Conservation (phyloP, 768 basidiomycete species). For the Suillus cothurnatus region DNA sequence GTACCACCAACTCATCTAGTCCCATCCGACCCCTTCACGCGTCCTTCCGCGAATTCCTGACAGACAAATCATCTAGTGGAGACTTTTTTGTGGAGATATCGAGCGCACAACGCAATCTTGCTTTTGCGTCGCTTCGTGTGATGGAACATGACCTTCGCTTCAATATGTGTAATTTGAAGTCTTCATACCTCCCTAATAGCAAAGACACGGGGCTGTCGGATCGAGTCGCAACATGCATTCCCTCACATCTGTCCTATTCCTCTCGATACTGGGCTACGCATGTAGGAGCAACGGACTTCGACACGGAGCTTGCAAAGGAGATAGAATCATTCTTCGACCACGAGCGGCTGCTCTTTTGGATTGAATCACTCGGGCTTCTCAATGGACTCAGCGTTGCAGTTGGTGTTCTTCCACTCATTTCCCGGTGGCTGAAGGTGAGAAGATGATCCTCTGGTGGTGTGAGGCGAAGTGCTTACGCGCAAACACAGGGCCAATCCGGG, state of each 20-base stretch:
- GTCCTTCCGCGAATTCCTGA: constrained; percentile 30
- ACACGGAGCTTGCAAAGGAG: neutral
- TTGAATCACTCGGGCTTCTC: constrained; percentile 8
- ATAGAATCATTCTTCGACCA: constrained; percentile 6
- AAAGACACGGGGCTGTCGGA: constrained; percentile 16
- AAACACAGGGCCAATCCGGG: neutral
- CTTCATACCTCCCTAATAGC: constrained; percentile 31
- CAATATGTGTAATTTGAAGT: constrained; percentile 37
- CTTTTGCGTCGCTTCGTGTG: constrained; percentile 21
- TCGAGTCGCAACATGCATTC: too few relatives aligned
- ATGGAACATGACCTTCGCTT: constrained; percentile 36
- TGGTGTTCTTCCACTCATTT: neutral
- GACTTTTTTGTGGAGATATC: constrained; percentile 16
- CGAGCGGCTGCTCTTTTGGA: constrained; percentile 13
- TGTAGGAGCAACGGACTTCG: too few relatives aligned
- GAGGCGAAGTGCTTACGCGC: neutral
- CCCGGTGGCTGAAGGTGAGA: neutral
- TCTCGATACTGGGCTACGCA: too few relatives aligned
- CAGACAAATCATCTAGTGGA: constrained; percentile 12
- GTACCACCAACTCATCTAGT: neutral
- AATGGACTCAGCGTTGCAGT: neutral
- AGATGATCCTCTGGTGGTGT: neutral
- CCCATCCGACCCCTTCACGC: constrained; percentile 25
- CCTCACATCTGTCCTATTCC: too few relatives aligned
- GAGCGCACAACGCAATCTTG: neutral